phyloP scores from a whole-genome alignment of 495 filamentous ascomycete species.

The Extremus antarcticus region DNA sequence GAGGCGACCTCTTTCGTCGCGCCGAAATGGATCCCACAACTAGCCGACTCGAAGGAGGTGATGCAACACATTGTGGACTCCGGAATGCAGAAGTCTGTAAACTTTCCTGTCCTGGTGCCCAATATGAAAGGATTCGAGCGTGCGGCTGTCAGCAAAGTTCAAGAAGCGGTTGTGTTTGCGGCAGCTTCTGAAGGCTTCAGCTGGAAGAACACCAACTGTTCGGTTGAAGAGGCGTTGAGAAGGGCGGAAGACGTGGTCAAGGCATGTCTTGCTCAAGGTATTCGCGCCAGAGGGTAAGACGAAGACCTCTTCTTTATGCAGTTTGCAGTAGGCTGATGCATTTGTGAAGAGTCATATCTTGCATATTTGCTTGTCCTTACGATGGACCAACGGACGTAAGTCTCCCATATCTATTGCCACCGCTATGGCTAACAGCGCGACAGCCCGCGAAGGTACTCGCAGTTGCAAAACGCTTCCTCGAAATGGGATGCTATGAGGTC shows the following conservation, averaged over 20 bases:
- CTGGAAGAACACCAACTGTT: constrained; percentile 36
- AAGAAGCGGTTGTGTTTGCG: constrained; percentile 36
- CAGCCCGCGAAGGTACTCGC: constrained; percentile 26
- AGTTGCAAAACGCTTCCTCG: constrained; percentile 28
- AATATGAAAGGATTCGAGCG: constrained; percentile 35
- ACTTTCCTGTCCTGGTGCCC: constrained; percentile 34
- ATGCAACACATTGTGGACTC: constrained; percentile 12
- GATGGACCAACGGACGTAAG: constrained; percentile 21
- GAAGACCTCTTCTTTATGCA: neutral
- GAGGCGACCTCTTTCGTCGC: constrained; percentile 39
- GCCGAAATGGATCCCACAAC: constrained; percentile 33
- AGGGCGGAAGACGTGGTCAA: constrained; percentile 24
- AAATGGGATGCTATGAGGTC: constrained; percentile 37
- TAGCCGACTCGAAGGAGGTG: constrained; percentile 34
- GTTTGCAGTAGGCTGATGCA: neutral
- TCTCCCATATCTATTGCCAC: neutral
- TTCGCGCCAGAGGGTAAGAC: constrained; percentile 34
- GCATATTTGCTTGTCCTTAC: constrained; percentile 36
- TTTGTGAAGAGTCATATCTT: constrained; percentile 34
- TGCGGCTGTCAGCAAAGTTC: constrained; percentile 25
- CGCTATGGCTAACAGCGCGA: constrained; percentile 12
- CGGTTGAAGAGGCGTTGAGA: constrained; percentile 28
- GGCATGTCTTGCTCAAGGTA: constrained; percentile 15
- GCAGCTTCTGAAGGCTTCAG: constrained; percentile 38
- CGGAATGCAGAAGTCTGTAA: neutral